A percentile compares a stretch with the other conserved stretches of the same genome.
Conservation (phyloP, 2,329 filamentous ascomycete species). For the Trichoderma hamatum region DNA sequence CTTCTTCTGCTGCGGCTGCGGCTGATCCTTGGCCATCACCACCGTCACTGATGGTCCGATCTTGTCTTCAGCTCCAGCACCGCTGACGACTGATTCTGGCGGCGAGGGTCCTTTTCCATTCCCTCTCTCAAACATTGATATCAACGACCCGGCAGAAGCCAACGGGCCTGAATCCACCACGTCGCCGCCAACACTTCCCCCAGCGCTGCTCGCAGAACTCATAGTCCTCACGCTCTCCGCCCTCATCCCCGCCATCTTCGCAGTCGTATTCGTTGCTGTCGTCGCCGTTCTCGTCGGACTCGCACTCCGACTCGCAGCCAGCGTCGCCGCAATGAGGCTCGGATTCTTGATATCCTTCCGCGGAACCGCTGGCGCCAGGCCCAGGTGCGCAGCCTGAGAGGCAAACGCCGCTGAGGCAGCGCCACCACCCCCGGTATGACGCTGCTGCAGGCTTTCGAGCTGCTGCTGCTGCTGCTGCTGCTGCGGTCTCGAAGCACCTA, state of each 20-base stretch:
- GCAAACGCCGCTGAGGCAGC: conserved; percentile 29
- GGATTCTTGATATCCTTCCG: conserved; percentile 53
- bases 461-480: conserved; percentile 25
- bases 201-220: conserved; percentile 36
- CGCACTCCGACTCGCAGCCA: conserved; percentile 58
- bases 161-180: conserved; percentile 58
- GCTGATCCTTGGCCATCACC: background rate
- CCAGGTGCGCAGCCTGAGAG: conserved; percentile 27
- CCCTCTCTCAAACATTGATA: conserved; percentile 68
- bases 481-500: background rate
- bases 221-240: conserved; percentile 38
- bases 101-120: conserved; percentile 27
- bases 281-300: conserved; percentile 51
- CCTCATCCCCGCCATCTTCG: conserved; percentile 42
- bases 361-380: conserved; percentile 18
- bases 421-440: conserved; percentile 33
- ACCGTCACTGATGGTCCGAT: background rate
- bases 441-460: conserved; percentile 29
- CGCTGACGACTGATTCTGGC: conserved; percentile 17
- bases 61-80: conserved; percentile 1
- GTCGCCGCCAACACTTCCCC: conserved; percentile 30
- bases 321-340: conserved; percentile 59
- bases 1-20: background rate
- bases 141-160: conserved; percentile 64
- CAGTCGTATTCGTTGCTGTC: conserved; percentile 55